Evolutionary conservation across 1,139 yeast genomes (phyloP), one percentile per base, ranked within the genome.

Genomic region (Saccharomyces hybrid): DNA sequence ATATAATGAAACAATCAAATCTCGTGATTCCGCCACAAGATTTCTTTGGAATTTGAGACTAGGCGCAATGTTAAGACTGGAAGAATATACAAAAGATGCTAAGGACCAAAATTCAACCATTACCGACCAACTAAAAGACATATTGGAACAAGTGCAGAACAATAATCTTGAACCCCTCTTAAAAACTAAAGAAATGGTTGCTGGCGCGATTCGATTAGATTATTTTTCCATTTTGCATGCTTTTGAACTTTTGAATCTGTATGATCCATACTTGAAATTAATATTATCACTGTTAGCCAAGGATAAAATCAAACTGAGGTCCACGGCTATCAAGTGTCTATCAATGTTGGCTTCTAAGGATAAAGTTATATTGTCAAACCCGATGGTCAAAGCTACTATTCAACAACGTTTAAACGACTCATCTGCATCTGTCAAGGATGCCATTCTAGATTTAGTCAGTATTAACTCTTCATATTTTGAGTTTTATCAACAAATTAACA

Each of bases 341-440:
- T 74, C 83, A 0, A 62, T 72, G 34, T 61, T 82, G 30, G 75
- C 85, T 5, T 75, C 76, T 13, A 74, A 74, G 32, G 85, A 85
- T 53, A 76, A 82, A 0, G 61, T 71, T 0, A 69, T 87, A 34
- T 67, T 87, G 47, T 67, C 75, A 1, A 71, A 79, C 1, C 76
- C 81, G 0, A 70, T 73, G 26, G 78, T 88, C 4, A 83, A 78
- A 59, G 73, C 72, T 6, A 75, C 86, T 0, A 73, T 88, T 4
- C 73, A 82, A 1, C 72, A 70, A 8, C 71, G 83, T 51, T 70
- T 88, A 42, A 70, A 66, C 5, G 93, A 87, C 60, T 65, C 75
- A 0, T 86, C 91, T 1, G 81, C 95, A 0, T 77, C 84, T 53
- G 93, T 88, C 0, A 76, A 90, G 57, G 91, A 86, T 64, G 88